Conservation (phyloP, 192 early-diverging fungal genomes). For the Cetraspora pellucida region DNA sequence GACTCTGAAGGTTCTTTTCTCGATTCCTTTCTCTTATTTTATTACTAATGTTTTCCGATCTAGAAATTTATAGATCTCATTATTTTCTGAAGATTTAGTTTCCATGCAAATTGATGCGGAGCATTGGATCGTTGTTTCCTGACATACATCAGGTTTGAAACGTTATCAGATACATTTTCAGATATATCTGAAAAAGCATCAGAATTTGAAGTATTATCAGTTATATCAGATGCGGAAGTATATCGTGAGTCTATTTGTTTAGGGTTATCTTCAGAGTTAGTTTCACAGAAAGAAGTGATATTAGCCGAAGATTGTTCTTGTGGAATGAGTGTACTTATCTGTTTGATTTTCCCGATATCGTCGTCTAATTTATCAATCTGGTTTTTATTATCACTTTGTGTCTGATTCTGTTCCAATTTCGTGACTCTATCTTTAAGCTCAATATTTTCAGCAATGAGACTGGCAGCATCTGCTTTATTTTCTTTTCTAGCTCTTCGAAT, state of each 20-base stretch:
- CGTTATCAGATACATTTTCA: too few species aligned
- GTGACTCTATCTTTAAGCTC: conserved; percentile 7
- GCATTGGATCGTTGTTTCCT: too few species aligned
- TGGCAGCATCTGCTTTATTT: conserved; percentile 13
- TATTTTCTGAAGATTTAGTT: too few species aligned
- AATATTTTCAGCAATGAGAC: conserved; percentile 9
- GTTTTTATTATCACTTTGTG: background rate
- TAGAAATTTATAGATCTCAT: too few species aligned
- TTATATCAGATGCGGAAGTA: background rate
- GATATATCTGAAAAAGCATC: background rate
- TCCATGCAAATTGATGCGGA: too few species aligned
- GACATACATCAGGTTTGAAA: too few species aligned
- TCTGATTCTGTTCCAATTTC: conserved; percentile 20
- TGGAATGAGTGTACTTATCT: conserved; percentile 16
- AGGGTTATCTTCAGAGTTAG: background rate
- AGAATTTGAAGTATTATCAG: background rate
- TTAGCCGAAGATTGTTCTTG: background rate
- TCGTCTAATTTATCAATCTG: background rate
- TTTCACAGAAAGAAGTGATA: background rate
- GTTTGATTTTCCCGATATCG: background rate
- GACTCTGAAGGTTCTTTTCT: too few species aligned
- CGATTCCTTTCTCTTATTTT: too few species aligned
- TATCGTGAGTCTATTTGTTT: conserved; percentile 8
- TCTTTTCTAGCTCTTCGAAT: conserved; percentile 11
- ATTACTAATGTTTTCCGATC: too few species aligned